Evolutionary conservation across 176 grass and related monocot species (phyloP), one percentile per base, ranked within the genome.

Genomic region (Areca catechu): DNA sequence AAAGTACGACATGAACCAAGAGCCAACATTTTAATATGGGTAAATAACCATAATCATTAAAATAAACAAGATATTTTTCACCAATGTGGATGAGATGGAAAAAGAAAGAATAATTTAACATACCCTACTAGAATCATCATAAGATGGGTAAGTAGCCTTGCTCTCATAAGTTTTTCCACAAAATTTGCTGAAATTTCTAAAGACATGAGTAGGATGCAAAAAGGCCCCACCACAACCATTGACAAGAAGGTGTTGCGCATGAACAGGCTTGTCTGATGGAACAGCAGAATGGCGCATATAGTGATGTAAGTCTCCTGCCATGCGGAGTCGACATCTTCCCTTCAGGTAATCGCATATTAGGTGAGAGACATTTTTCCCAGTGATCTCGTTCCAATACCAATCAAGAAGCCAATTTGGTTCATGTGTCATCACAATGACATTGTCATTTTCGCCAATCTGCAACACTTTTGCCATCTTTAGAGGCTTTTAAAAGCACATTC

Each of bases 161-260:
- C 70, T 88, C 71, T 91, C 84, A 71, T 85, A 98, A 20, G 71
- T 77, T 60, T 60, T 98, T 56, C 87, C 93, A 78, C 75, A 92
- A 63, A 85, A 92, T 71, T 69, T 71, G 22, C 64, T 75, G 54
- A 98, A 98, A 58, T 82, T 84, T 20, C 63, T 68, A 53, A 98
- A 98, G 23, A 98, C 84, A 78, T 98, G 93, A 18, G 93, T 98
- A 55, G 93, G 93, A 62, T 98, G 93, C 62, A 98, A 64, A 73
- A 98, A 98, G 53, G 93, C 93, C 62, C 93, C 93, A 16, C 93
- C 93, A 80, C 93, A 98, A 21, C 87, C 93, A 70, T 98, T 98
- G 50, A 98, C 93, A 71, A 98, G 70, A 12, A 98, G 82, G 78
- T 98, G 81, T 12, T 98, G 80, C 16, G 89, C 80, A 74, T 85